phyloP scores from a whole-genome alignment of 768 basidiomycete genomes.

The Lentinula detonsa region DNA sequence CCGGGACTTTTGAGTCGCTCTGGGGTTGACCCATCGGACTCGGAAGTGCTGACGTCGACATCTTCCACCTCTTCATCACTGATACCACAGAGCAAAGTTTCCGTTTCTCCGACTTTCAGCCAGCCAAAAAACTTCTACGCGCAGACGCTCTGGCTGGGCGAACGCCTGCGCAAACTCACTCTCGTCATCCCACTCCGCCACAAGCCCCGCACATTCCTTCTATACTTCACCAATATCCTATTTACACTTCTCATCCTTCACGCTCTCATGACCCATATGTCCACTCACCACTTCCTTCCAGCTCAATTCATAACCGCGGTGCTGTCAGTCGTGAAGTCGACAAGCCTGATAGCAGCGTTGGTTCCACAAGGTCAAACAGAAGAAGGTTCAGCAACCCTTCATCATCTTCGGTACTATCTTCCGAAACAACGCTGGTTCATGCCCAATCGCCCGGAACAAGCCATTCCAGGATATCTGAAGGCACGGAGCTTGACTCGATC shows the following conservation, averaged over 20 bases:
- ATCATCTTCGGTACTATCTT: neutral
- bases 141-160: slow-evolving; percentile 77
- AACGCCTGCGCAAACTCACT: slow-evolving; percentile 48
- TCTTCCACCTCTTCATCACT: slow-evolving; percentile 28
- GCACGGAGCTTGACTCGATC: neutral
- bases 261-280: neutral
- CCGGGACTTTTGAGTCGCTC: neutral
- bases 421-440: neutral
- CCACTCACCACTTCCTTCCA: neutral
- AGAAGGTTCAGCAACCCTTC: neutral
- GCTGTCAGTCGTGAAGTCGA: neutral
- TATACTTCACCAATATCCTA: neutral
- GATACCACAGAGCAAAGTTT: slow-evolving; percentile 28
- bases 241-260: neutral
- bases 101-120: slow-evolving; percentile 19
- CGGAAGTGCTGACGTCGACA: neutral
- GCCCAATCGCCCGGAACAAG: neutral
- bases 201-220: neutral
- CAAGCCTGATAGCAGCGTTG: neutral
- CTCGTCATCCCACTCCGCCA: neutral
- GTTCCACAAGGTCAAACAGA: neutral
- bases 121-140: slow-evolving; percentile 70
- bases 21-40: neutral
- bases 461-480: neutral
- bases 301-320: neutral